Conservation (phyloP, 2,329 filamentous ascomycete species). For the Didymella pomorum region DNA sequence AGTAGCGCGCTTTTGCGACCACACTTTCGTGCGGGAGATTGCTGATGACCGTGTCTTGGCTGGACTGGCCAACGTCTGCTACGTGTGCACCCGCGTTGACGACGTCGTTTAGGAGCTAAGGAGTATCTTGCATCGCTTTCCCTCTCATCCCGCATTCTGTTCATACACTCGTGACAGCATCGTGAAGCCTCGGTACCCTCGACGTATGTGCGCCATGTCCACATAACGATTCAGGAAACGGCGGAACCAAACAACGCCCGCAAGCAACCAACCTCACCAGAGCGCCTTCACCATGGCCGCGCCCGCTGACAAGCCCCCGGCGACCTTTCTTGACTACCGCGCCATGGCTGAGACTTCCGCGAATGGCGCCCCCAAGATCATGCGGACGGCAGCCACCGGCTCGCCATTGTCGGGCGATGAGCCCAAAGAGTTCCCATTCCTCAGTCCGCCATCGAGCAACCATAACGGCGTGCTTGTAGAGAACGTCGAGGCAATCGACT, state of each 20-base stretch:
- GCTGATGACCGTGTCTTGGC: background rate
- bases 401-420: slow-evolving; percentile 39
- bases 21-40: background rate
- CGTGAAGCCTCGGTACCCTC: slow-evolving; percentile 5
- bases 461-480: slow-evolving; percentile 31
- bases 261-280: slow-evolving; percentile 8
- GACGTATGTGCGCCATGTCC: slow-evolving; percentile 8
- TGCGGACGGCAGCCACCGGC: slow-evolving; percentile 41
- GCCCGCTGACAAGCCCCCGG: slow-evolving; percentile 8
- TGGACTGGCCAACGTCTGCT: slow-evolving; percentile 21
- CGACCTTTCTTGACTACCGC: slow-evolving; percentile 3
- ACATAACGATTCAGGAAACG: slow-evolving; percentile 25
- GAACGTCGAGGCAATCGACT: slow-evolving; percentile 27
- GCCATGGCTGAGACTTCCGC: background rate
- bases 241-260: slow-evolving; percentile 18
- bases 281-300: slow-evolving; percentile 10
- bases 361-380: slow-evolving; percentile 38
- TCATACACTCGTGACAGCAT: background rate
- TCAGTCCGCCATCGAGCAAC: slow-evolving; percentile 25
- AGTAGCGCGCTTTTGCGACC: background rate
- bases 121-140: background rate
- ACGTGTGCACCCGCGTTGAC: slow-evolving; percentile 16
- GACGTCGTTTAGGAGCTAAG: slow-evolving; percentile 7
- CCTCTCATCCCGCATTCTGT: background rate
- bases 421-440: slow-evolving; percentile 50